phyloP scores from a whole-genome alignment of 1,284 basidiomycete species.

The Cerioporus squamosus region DNA sequence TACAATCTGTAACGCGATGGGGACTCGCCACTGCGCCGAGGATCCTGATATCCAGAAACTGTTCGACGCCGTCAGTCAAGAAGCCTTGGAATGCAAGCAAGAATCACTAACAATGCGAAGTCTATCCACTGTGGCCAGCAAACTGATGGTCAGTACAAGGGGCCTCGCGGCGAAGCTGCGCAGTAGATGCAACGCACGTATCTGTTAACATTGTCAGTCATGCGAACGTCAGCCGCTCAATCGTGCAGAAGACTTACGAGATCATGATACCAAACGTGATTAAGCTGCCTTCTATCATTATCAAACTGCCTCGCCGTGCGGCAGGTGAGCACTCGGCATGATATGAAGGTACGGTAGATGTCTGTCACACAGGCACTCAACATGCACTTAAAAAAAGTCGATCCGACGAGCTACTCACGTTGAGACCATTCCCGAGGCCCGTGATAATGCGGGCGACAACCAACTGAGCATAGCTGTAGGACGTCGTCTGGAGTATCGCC shows the following conservation, averaged over 20 bases:
- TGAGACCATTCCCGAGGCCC: conserved; percentile 71
- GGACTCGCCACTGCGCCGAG: conserved; percentile 72
- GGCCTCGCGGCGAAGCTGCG: neutral
- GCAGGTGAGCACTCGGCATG: conserved; percentile 72
- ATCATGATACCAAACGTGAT: conserved; percentile 76
- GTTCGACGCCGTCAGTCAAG: neutral
- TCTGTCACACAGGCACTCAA: conserved; percentile 38
- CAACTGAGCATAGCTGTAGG: conserved; percentile 59
- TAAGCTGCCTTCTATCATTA: conserved; percentile 71
- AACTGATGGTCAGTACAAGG: conserved; percentile 1
- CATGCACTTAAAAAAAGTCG: neutral
- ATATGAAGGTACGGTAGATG: conserved; percentile 64
- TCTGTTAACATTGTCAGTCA: conserved; percentile 36
- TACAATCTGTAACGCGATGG: conserved; percentile 68
- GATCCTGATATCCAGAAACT: conserved; percentile 57
- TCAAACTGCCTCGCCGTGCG: conserved; percentile 62
- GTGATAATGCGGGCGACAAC: conserved; percentile 66
- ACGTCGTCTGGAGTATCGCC: conserved; percentile 61
- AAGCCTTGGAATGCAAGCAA: neutral
- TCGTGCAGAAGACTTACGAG: conserved; percentile 47
- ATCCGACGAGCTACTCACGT: conserved; percentile 41
- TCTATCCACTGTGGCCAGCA: conserved; percentile 55
- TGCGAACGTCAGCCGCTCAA: conserved; percentile 36
- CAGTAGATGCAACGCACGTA: conserved; percentile 31
- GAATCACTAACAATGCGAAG: conserved; percentile 53